Evolutionary conservation across 768 basidiomycete species (phyloP).

Genomic region (Coprinellus micaceus): DNA sequence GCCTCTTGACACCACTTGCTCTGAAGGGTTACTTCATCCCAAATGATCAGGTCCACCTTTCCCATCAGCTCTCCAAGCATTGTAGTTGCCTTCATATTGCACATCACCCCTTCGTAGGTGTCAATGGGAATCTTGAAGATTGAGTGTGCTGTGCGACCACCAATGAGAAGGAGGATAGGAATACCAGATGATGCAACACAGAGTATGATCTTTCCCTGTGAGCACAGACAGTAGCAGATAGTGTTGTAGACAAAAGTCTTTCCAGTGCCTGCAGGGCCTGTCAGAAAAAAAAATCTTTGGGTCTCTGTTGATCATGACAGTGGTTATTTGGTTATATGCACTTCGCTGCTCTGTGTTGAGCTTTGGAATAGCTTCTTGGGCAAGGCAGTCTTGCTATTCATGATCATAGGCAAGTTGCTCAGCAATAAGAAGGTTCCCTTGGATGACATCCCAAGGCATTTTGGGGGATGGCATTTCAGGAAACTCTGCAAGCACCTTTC

Average conservation of each 20-base stretch:
- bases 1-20: conserved; percentile 31
- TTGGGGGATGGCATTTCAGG: conserved; percentile 29
- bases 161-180: conserved; percentile 39
- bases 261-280: conserved; percentile 40
- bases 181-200: conserved; percentile 53
- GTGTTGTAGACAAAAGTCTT: conserved; percentile 43
- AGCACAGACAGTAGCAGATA: conserved; percentile 25
- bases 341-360: conserved; percentile 26
- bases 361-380: background rate
- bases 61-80: conserved; percentile 27
- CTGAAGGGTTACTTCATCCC: conserved; percentile 43
- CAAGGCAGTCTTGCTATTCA: background rate
- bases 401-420: conserved; percentile 30
- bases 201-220: conserved; percentile 32
- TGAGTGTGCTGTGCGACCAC: conserved; percentile 48
- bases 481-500: conserved; percentile 19
- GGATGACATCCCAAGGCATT: conserved; percentile 21
- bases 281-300: conserved; percentile 34
- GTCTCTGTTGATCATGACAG: conserved; percentile 16
- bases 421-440: conserved; percentile 25
- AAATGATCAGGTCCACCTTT: conserved; percentile 33
- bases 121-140: conserved; percentile 43
- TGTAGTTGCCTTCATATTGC: conserved; percentile 27
- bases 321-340: conserved; percentile 25
- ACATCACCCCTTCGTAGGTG: conserved; percentile 13